Base-by-base conservation (phyloP, 1,284 basidiomycete species). In the Ceratobasidium sp. region DNA sequence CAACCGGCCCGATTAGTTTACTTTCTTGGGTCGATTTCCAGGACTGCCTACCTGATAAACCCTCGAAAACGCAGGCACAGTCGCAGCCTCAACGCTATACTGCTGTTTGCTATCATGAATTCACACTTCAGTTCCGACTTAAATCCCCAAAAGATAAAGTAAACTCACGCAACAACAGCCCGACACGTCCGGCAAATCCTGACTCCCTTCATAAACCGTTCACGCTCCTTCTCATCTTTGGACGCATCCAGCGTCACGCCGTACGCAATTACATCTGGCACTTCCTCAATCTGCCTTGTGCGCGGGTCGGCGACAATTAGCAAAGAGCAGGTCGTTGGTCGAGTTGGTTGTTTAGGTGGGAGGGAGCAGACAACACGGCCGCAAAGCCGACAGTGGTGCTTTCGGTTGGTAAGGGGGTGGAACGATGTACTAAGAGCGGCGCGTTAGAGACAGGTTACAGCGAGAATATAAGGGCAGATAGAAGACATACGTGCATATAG, bases 331-430 rank as follows among this genome's bases (percentile, higher is more conserved):
- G 87, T 85, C 52, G 86, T 85, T 0, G 86, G 85, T 28, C 94
- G 86, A 72, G 89, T 89, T 0, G 91, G 89, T 2, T 84, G 85
- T 71, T 92, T 94, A 0, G 91, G 85, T 0, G 96, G 95, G 1
- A 98, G 85, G 0, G 96, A 93, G 79, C 97, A 99, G 2, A 98
- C 90, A 55, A 98, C 93, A 49, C 91, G 86, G 0, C 97, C 97
- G 77, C 97, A 99, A 6, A 98, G 84, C 9, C 98, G 90, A 81
- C 97, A 99, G 80, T 99, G 97, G 78, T 99, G 97, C 82, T 98
- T 98, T 18, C 97, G 89, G 74, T 95, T 97, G 0, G 94, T 93
- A 0, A 99, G 82, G 0, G 93, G 90, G 78, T 94, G 91, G 80
- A 99, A 99, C 0, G 90, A 87, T 0, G 93, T 87, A 41, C 91